Conservation (phyloP, 2,329 filamentous ascomycete species). For the Trichoderma endophyticum region DNA sequence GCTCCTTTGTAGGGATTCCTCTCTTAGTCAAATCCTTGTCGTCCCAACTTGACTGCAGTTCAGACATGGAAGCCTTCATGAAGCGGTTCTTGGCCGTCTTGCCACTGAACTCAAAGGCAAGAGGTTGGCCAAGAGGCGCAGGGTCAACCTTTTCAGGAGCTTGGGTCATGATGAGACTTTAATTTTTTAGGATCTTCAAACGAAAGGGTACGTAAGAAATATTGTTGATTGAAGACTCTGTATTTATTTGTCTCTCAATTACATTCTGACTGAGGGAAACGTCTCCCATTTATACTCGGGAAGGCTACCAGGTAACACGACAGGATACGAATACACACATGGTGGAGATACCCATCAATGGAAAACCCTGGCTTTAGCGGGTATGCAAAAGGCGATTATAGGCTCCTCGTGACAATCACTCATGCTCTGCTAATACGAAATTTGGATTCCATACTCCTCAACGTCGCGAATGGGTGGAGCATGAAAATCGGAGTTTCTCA, state of each 20-base stretch:
- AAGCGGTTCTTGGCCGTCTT: constrained; percentile 62
- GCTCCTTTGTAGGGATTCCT: constrained; percentile 38
- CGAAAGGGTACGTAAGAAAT: background rate
- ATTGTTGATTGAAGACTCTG: background rate
- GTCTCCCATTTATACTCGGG: background rate
- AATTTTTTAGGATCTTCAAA: background rate
- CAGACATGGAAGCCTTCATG: constrained; percentile 65
- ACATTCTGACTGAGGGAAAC: background rate
- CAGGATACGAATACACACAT: background rate
- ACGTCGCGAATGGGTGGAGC: background rate
- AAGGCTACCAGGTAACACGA: background rate
- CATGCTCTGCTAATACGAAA: background rate
- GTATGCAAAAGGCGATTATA: background rate
- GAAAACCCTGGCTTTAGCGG: background rate
- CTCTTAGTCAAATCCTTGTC: constrained; percentile 49
- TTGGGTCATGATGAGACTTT: constrained; percentile 14
- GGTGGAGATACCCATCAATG: background rate
- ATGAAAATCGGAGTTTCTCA: background rate
- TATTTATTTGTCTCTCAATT: background rate
- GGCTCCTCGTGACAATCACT: background rate
- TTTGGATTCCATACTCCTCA: background rate
- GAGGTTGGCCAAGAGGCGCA: constrained; percentile 40
- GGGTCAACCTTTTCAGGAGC: constrained; percentile 15
- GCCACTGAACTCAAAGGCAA: constrained; percentile 50
- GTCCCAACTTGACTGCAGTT: constrained; percentile 60